Percentiles rank a stretch among this genome's conserved stretches.
Evolutionary conservation across 2,329 filamentous ascomycete genomes (phyloP).

Genomic region (Aspergillus fischeri): DNA sequence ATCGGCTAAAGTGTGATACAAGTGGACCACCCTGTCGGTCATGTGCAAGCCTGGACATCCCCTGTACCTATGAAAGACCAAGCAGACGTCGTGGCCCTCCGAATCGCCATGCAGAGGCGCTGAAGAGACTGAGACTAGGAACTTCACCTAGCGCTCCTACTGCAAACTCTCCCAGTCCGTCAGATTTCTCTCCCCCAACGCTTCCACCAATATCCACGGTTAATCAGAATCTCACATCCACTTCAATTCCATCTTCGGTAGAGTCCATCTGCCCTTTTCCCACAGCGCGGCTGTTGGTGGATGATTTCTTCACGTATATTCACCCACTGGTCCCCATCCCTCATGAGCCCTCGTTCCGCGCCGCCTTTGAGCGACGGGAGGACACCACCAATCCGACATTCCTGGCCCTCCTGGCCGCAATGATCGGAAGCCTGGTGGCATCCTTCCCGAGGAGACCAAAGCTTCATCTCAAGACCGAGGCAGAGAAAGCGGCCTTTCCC

Average conservation of each 20-base stretch:
- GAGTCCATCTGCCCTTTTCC: constrained; percentile 44
- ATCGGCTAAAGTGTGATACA: constrained; percentile 55
- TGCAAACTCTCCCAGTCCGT: constrained; percentile 35
- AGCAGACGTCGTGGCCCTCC: constrained; percentile 62
- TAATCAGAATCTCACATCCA: constrained; percentile 22
- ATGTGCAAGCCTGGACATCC: constrained; percentile 61
- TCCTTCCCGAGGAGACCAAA: constrained; percentile 44
- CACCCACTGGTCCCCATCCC: constrained; percentile 45
- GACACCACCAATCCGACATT: constrained; percentile 41
- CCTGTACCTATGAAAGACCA: constrained; percentile 63
- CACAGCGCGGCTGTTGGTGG: constrained; percentile 39
- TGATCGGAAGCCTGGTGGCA: constrained; percentile 43
- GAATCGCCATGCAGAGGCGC: constrained; percentile 62
- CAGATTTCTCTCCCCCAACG: constrained; percentile 41
- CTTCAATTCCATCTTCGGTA: constrained; percentile 46
- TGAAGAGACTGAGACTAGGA: constrained; percentile 58
- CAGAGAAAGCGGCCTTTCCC: constrained; percentile 36
- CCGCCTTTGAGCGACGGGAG: constrained; percentile 40
- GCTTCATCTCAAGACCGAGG: constrained; percentile 36
- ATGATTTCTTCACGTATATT: constrained; percentile 48
- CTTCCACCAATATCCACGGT: constrained; percentile 25
- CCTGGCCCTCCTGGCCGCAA: constrained; percentile 42
- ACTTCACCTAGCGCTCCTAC: constrained; percentile 14
- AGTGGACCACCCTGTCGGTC: constrained; percentile 63
- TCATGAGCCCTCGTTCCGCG: constrained; percentile 45